These are phyloP conservation scores for Jatropha multifida DNA, from an alignment of 441 rosid genomes.

Conservation along the genomic window DNA sequence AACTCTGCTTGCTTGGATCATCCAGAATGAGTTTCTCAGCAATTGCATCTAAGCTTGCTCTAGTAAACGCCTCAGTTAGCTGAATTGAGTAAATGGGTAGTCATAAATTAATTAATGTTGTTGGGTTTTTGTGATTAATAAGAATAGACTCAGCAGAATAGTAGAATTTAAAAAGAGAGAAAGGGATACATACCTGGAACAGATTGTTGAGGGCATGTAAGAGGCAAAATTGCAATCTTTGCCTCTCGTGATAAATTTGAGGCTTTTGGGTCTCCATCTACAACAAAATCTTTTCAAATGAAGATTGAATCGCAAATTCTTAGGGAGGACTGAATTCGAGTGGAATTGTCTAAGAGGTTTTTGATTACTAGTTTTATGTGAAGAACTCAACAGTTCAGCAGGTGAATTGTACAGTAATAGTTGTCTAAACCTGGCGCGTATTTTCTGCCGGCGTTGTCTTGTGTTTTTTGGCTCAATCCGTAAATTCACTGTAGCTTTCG, in stretches of 20 bases:
- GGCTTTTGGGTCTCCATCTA: conserved; percentile 42
- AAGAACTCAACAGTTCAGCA: not conserved
- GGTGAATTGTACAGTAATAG: not conserved
- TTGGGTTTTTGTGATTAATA: not conserved
- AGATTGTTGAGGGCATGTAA: conserved; percentile 90
- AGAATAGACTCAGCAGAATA: not conserved
- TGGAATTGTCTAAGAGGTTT: not conserved
- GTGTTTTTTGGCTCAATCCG: too few species aligned
- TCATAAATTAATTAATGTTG: not conserved
- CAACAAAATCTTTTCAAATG: not conserved
- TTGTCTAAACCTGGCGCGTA: not conserved
- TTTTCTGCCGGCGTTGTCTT: too few species aligned
- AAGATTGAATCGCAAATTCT: not conserved
- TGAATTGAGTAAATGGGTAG: conserved; percentile 21
- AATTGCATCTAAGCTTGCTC: conserved; percentile 58
- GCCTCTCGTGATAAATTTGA: conserved; percentile 76
- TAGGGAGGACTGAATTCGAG: not conserved
- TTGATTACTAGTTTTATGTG: not conserved
- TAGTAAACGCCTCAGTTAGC: conserved; percentile 63
- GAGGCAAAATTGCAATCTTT: conserved; percentile 77
- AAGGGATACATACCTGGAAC: conserved; percentile 56
- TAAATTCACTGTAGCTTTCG: too few species aligned
- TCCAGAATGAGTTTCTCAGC: conserved; percentile 60
- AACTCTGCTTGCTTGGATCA: conserved; percentile 52
- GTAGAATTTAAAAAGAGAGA: not conserved